Conservation (phyloP, 2,329 filamentous ascomycete genomes). For the Juglanconis oblonga region DNA sequence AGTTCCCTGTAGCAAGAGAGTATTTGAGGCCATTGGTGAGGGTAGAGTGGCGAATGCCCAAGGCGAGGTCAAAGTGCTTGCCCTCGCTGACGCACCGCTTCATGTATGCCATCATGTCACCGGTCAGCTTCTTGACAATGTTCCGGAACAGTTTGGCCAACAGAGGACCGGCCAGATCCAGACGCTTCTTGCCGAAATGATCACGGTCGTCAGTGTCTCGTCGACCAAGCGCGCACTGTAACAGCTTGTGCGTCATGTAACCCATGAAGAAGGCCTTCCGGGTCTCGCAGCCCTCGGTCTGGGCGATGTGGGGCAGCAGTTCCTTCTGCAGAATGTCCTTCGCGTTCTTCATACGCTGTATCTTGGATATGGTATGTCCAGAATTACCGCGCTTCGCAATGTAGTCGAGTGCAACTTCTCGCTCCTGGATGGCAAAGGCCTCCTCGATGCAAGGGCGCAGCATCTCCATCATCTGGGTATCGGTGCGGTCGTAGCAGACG, state of each 20-base stretch:
- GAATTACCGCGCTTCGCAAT: conserved; percentile 85
- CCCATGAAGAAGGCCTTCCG: conserved; percentile 97
- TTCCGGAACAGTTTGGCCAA: conserved; percentile 95
- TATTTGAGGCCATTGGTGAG: conserved; percentile 95
- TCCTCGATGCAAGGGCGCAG: conserved; percentile 96
- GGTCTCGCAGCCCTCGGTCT: conserved; percentile 90
- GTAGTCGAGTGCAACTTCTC: conserved; percentile 89
- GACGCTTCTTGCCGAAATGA: conserved; percentile 97
- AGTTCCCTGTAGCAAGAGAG: conserved; percentile 95
- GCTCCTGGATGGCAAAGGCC: conserved; percentile 92
- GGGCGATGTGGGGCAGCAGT: conserved; percentile 92
- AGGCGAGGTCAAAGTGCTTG: conserved; percentile 83
- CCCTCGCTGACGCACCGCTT: conserved; percentile 88
- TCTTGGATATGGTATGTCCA: conserved; percentile 69
- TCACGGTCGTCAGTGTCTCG: conserved; percentile 96
- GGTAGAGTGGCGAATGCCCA: conserved; percentile 87
- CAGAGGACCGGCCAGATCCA: conserved; percentile 90
- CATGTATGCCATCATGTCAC: conserved; percentile 86
- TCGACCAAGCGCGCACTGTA: conserved; percentile 89
- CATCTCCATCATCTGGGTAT: conserved; percentile 97
- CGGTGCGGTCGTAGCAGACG: conserved; percentile 92
- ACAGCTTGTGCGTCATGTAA: conserved; percentile 96
- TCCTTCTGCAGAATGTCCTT: conserved; percentile 97
- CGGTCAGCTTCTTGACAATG: conserved; percentile 85
- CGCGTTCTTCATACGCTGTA: conserved; percentile 88